Evolutionary conservation across 1,284 basidiomycete species (phyloP).

Genomic region (Kwoniella shivajii): DNA sequence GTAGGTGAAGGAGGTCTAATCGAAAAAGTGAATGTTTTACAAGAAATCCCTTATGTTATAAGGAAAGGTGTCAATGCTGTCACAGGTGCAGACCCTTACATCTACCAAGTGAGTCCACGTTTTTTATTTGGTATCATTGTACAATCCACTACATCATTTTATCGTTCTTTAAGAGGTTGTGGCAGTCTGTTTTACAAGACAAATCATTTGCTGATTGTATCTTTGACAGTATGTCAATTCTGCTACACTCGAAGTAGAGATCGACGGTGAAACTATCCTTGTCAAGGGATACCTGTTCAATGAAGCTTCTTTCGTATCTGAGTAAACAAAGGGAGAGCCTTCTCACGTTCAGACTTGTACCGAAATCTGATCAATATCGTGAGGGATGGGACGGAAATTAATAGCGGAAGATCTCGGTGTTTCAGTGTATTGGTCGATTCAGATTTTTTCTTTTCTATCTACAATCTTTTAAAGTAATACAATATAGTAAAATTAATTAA

Average conservation of each 20-base stretch:
- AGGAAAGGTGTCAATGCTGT: slow-evolving; percentile 58
- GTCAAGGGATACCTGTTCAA: slow-evolving; percentile 77
- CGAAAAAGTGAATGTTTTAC: slow-evolving; percentile 95
- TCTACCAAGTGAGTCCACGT: slow-evolving; percentile 54
- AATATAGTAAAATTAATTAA: too few species aligned
- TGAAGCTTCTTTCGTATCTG: slow-evolving; percentile 88
- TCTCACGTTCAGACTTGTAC: too few species aligned
- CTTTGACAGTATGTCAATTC: slow-evolving; percentile 82
- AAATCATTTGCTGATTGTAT: not conserved
- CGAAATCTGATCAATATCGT: too few species aligned
- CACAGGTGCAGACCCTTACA: slow-evolving; percentile 58
- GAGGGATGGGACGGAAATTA: not conserved
- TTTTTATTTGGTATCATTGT: not conserved
- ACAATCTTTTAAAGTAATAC: too few species aligned
- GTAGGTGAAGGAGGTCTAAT: slow-evolving; percentile 72
- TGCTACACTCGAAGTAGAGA: slow-evolving; percentile 66
- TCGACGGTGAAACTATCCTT: slow-evolving; percentile 54
- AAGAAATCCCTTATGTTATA: slow-evolving; percentile 86
- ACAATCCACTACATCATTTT: too few species aligned
- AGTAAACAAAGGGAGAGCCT: slow-evolving; percentile 19
- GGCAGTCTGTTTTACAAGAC: not conserved
- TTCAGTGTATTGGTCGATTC: too few species aligned
- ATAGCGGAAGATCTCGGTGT: too few species aligned
- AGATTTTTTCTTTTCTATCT: too few species aligned
- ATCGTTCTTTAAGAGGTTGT: not conserved